phyloP scores from a whole-genome alignment of 225 moss, liverwort and hornwort species.

The Lunularia cruciata region DNA sequence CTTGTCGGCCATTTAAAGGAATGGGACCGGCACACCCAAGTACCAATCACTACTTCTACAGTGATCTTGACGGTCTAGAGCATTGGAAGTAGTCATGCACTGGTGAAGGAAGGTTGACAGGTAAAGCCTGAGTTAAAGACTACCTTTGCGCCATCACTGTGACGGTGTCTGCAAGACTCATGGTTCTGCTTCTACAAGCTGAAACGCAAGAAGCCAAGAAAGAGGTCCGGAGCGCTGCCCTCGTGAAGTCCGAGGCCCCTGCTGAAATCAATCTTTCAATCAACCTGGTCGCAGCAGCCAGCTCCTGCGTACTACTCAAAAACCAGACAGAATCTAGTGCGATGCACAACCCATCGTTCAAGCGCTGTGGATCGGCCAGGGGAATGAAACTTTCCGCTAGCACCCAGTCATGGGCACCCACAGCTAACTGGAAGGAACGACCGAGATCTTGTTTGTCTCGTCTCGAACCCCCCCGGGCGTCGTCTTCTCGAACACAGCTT shows the following conservation, averaged over 20 bases:
- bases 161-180: slow-evolving; percentile 94
- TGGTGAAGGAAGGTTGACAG: not conserved
- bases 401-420: slow-evolving; percentile 85
- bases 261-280: slow-evolving; percentile 81
- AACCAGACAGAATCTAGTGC: slow-evolving; percentile 96
- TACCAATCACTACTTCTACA: no score
- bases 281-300: slow-evolving; percentile 74
- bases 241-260: slow-evolving; percentile 85
- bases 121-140: not conserved
- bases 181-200: slow-evolving; percentile 87
- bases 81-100: no score
- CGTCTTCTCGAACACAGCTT: slow-evolving; percentile 45
- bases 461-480: slow-evolving; percentile 40
- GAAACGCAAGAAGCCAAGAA: slow-evolving; percentile 98
- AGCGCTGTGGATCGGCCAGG: slow-evolving; percentile 73
- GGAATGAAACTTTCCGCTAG: slow-evolving; percentile 84
- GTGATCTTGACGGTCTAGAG: no score
- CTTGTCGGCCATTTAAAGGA: no score
- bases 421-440: slow-evolving; percentile 90
- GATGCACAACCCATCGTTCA: slow-evolving; percentile 93
- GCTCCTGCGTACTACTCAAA: slow-evolving; percentile 81
- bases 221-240: slow-evolving; percentile 87
- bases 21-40: no score
- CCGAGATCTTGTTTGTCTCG: slow-evolving; percentile 76
- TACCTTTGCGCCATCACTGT: slow-evolving; percentile 99